phyloP scores from a whole-genome alignment of 164 flowering plant genomes.

The Magnolia kwangsiensis region DNA sequence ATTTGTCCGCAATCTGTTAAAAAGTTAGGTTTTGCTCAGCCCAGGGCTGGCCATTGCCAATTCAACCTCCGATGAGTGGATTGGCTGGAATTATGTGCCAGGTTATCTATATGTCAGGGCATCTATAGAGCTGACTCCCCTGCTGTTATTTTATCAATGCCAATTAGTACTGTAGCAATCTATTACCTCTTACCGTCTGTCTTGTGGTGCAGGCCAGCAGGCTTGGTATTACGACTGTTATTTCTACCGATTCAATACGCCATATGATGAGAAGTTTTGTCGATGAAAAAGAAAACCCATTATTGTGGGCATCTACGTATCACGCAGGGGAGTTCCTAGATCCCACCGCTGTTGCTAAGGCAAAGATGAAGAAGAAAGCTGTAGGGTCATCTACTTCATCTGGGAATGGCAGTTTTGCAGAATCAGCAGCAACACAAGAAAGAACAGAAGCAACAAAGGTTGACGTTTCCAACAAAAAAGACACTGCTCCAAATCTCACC shows the following conservation, averaged over 20 bases:
- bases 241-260: constrained; percentile 80
- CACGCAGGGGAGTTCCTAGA: constrained; percentile 81
- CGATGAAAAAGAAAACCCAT: constrained; percentile 67
- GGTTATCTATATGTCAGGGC: not conserved
- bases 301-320: constrained; percentile 83
- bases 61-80: no score
- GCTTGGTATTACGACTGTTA: constrained; percentile 74
- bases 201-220: constrained; percentile 55
- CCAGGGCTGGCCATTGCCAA: no score
- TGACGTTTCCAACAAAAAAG: not conserved
- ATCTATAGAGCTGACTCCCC: not conserved
- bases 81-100: no score
- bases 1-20: no score
- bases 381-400: constrained; percentile 31
- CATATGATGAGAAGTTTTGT: constrained; percentile 92
- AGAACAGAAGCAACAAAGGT: constrained; percentile 17
- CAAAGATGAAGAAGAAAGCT: constrained; percentile 62
- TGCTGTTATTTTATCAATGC: not conserved
- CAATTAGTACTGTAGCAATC: not conserved
- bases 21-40: no score
- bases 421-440: not conserved
- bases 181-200: not conserved
- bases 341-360: constrained; percentile 74
- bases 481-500: not conserved
- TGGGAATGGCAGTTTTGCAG: constrained; percentile 14